Conservation (phyloP, 1,284 basidiomycete genomes). For the Cystobasidiaceae sp. region DNA sequence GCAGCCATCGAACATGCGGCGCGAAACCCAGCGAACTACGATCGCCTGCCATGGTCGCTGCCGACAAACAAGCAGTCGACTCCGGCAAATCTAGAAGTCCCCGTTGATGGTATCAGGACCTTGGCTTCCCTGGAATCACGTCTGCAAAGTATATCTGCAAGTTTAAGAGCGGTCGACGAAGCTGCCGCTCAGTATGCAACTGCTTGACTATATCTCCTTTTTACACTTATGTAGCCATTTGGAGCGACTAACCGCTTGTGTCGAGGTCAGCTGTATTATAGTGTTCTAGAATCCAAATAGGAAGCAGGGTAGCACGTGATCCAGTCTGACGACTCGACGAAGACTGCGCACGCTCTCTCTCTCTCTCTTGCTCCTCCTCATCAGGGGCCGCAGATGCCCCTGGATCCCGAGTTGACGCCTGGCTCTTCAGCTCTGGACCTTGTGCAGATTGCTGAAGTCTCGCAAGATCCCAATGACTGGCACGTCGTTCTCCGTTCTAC, state of each 20-base stretch:
- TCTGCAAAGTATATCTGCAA: constrained; percentile 6
- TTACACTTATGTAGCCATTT: background rate
- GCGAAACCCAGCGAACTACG: constrained; percentile 10
- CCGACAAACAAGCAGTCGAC: background rate
- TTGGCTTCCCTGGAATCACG: background rate
- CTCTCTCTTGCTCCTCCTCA: too few species aligned
- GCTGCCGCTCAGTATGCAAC: background rate
- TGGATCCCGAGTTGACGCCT: too few species aligned
- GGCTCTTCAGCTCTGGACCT: too few species aligned
- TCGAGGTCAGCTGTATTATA: too few species aligned
- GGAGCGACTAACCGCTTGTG: background rate
- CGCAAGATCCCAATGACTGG: constrained; percentile 20
- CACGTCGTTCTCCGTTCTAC: constrained; percentile 25
- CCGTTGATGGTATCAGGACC: background rate
- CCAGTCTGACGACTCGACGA: too few species aligned
- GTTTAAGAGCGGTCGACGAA: background rate
- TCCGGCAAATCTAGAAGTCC: background rate
- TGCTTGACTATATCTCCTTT: too few species aligned
- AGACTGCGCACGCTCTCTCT: too few species aligned
- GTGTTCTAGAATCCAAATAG: too few species aligned
- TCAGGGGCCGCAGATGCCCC: too few species aligned
- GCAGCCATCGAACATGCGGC: constrained; percentile 7
- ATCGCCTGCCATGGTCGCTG: constrained; percentile 5
- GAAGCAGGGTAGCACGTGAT: too few species aligned
- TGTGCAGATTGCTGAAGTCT: too few species aligned